Conservation (phyloP, 164 flowering plant species). For the Nymphaea thermarum region DNA sequence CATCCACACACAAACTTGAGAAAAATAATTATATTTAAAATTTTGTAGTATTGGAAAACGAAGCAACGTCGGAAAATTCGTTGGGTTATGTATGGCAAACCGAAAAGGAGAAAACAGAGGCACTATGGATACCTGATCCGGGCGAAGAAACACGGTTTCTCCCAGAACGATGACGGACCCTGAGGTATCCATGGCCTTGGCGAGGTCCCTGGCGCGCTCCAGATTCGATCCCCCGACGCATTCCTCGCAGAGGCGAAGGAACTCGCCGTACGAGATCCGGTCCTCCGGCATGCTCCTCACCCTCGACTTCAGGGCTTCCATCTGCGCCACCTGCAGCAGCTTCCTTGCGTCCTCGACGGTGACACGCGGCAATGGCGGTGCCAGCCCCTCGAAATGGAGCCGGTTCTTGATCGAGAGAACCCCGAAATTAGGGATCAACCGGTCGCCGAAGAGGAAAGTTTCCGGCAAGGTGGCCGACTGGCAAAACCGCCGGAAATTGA, state of each 20-base stretch:
- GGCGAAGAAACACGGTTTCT: not conserved
- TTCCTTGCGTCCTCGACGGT: constrained; percentile 45
- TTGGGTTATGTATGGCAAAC: not conserved
- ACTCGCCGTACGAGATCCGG: constrained; percentile 37
- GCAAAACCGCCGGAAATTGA: not conserved
- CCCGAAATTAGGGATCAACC: not conserved
- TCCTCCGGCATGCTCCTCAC: constrained; percentile 23
- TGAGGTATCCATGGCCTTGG: constrained; percentile 10
- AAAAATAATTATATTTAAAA: too few species aligned
- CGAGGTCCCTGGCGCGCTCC: constrained; percentile 34
- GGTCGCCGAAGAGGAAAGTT: not conserved
- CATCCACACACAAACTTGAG: not conserved
- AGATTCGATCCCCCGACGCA: constrained; percentile 14
- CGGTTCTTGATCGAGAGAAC: not conserved
- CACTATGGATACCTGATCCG: not conserved
- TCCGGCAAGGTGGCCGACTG: not conserved
- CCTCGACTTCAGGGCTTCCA: constrained; percentile 45
- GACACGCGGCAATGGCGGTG: constrained; percentile 17
- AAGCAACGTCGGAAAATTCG: not conserved
- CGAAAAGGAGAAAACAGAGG: not conserved
- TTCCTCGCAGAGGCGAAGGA: constrained; percentile 38
- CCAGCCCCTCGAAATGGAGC: not conserved
- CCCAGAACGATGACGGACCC: constrained; percentile 1
- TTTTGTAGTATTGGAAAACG: not conserved
- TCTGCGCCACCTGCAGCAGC: constrained; percentile 35